Conservation (phyloP, 75 land plant genomes). For the Cupressus sempervirens region DNA sequence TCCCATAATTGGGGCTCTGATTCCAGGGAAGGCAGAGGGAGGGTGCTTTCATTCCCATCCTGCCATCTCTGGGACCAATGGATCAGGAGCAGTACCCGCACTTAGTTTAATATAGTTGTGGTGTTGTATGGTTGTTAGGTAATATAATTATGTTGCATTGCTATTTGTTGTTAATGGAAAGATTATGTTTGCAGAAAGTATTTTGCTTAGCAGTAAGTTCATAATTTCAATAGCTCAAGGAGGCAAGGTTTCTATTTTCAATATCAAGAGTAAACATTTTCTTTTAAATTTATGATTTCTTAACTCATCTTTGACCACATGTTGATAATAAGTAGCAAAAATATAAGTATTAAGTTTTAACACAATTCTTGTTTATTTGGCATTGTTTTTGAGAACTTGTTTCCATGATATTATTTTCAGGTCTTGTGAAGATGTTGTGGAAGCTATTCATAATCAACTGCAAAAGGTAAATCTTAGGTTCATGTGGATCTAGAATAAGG, state of each 20-base stretch:
- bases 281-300: too few species aligned
- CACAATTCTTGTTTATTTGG: background rate
- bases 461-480: slow-evolving; percentile 58
- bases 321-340: too few species aligned
- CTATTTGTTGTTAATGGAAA: background rate
- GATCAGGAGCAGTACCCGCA: background rate
- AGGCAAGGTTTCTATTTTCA: too few species aligned
- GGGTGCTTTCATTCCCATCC: too few species aligned
- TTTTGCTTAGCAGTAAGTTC: slow-evolving; percentile 2
- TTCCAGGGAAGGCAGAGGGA: background rate
- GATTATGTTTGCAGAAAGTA: background rate
- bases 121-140: background rate
- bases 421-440: slow-evolving; percentile 94
- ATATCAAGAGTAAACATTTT: too few species aligned
- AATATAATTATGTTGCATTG: background rate
- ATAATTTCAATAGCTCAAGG: too few species aligned
- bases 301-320: too few species aligned
- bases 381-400: background rate
- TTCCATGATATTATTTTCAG: slow-evolving; percentile 30
- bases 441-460: slow-evolving; percentile 72
- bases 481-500: background rate
- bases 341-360: too few species aligned
- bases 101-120: background rate
- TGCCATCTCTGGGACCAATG: too few species aligned
- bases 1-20: too few species aligned